Evolutionary conservation across 225 moss, liverwort and hornwort genomes (phyloP).

Genomic region (Climacium dendroides): DNA sequence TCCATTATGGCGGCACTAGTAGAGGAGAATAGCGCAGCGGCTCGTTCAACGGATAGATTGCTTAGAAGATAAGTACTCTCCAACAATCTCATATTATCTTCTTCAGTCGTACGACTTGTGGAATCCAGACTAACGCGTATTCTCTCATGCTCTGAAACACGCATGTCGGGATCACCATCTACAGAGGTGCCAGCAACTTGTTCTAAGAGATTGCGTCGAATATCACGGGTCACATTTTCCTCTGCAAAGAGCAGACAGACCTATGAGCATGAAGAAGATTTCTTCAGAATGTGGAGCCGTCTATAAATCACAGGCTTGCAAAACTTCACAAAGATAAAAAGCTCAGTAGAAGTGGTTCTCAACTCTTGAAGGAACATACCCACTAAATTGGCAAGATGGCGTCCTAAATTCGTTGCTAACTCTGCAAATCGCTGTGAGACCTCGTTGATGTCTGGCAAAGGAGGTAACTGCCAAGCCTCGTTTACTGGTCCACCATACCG

Average conservation of each 20-base stretch:
- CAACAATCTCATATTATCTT: not conserved
- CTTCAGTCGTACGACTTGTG: conserved; percentile 10
- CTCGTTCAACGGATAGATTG: conserved; percentile 59
- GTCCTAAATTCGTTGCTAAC: conserved; percentile 66
- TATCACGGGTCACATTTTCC: conserved; percentile 47
- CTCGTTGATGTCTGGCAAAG: conserved; percentile 57
- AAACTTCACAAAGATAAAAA: not conserved
- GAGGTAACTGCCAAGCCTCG: conserved; percentile 29
- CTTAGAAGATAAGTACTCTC: conserved; percentile 20
- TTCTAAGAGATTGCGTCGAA: conserved; percentile 27
- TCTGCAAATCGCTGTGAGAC: conserved; percentile 61
- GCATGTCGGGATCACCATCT: conserved; percentile 2
- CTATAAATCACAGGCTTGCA: not conserved
- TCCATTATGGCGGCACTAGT: conserved; percentile 78
- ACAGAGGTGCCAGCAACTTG: conserved; percentile 8
- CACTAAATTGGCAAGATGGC: conserved; percentile 61
- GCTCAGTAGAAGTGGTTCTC: not conserved
- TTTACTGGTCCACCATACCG: conserved; percentile 12
- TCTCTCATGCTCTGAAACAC: conserved; percentile 14
- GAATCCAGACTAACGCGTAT: conserved; percentile 7
- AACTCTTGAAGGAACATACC: conserved; percentile 16
- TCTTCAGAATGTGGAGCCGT: not conserved
- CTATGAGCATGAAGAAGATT: not conserved
- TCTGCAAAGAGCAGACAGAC: conserved; percentile 19
- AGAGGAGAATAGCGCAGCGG: conserved; percentile 62